Evolutionary conservation across 1,284 basidiomycete genomes (phyloP), one percentile per base, ranked within the genome.

Genomic region (Ceratobasidium sp.): DNA sequence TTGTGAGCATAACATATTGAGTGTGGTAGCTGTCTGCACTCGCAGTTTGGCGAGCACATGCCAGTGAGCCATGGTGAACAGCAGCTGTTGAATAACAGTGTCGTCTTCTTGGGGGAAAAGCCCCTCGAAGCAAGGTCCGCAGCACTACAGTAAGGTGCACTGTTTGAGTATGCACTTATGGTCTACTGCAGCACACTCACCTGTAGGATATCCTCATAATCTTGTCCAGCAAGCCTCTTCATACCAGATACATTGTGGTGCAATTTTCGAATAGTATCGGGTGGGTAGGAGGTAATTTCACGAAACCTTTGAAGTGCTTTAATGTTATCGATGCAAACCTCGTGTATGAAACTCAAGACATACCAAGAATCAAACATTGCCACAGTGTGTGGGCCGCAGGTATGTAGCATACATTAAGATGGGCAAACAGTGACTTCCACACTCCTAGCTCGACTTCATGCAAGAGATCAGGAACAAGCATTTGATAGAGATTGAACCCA

Each of bases 111-210:
- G 74, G 0, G 77, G 77, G 9, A 84, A 76, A 0, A 84, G 77
- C 0, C 80, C 79, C 37, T 84, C 81, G n/a, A 84, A 83, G 0
- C 77, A 78, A 0, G 83, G 82, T 0, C 84, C 79, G 0, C 79
- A 72, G 51, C 82, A 84, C 81, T 83, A 29, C 48, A 39, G 34
- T n/a, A n/a, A n/a, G n/a, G n/a, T n/a, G n/a, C n/a, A n/a, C n/a
- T n/a, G n/a, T n/a, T n/a, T n/a, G n/a, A n/a, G n/a, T n/a, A n/a
- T n/a, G n/a, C n/a, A n/a, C n/a, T n/a, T n/a, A n/a, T n/a, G n/a
- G n/a, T n/a, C n/a, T n/a, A n/a, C n/a, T n/a, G n/a, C n/a, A n/a
- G n/a, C n/a, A n/a, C n/a, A n/a, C n/a, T n/a, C 9, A 76, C 76
- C 75, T 78, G 77, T 7, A 77, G 71, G 19, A 77, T 48, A 51